Conservation (phyloP, 495 filamentous ascomycete species). For the Penicillium chermesinum region DNA sequence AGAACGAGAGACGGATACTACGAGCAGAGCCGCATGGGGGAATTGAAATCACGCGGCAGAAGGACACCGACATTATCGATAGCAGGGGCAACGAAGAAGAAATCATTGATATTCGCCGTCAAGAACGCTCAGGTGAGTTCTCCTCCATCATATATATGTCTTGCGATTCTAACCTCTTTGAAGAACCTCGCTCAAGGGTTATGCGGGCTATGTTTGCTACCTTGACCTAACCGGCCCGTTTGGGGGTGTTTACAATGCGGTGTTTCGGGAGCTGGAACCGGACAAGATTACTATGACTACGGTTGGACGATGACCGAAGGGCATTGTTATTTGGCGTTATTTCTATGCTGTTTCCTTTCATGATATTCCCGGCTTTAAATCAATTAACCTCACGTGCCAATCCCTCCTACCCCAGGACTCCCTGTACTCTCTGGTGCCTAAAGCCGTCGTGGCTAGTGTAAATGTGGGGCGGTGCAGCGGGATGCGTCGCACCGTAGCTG, state of each 20-base stretch:
- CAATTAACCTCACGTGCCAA: background rate
- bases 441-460: slow-evolving; percentile 28
- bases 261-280: too few species aligned
- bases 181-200: slow-evolving; percentile 56
- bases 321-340: slow-evolving; percentile 5
- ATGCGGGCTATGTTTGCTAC: slow-evolving; percentile 75
- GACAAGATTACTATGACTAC: too few species aligned
- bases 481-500: slow-evolving; percentile 13
- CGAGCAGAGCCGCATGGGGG: slow-evolving; percentile 39
- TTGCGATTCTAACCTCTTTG: slow-evolving; percentile 34
- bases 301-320: too few species aligned
- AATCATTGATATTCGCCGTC: slow-evolving; percentile 59
- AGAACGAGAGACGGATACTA: slow-evolving; percentile 43
- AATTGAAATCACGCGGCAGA: slow-evolving; percentile 44
- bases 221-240: slow-evolving; percentile 51
- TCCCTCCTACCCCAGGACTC: background rate
- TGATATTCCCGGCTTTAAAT: background rate
- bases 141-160: too few species aligned
- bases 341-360: background rate
- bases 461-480: slow-evolving; percentile 22
- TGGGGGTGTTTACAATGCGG: too few species aligned
- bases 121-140: slow-evolving; percentile 87
- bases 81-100: slow-evolving; percentile 48
- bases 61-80: slow-evolving; percentile 35
- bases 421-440: too few species aligned